phyloP scores from a whole-genome alignment of 1,284 basidiomycete genomes.

The Gymnopus androsaceus region DNA sequence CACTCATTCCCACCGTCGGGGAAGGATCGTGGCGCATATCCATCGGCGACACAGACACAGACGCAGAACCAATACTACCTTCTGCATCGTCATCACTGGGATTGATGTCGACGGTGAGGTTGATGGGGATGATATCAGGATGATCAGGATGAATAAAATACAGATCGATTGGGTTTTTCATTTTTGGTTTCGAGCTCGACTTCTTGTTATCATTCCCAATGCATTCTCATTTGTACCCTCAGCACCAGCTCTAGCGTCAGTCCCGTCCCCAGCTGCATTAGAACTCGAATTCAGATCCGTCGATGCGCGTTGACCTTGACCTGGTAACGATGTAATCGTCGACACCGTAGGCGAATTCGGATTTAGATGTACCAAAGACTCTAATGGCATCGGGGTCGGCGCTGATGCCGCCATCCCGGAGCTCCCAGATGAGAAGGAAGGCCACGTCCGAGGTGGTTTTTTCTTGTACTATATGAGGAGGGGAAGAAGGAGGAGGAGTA shows the following conservation, averaged over 20 bases:
- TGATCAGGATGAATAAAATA: slow-evolving; percentile 33
- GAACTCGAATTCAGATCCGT: no score
- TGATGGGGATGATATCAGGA: slow-evolving; percentile 21
- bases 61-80: slow-evolving; percentile 6
- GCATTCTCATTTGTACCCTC: no score
- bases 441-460: slow-evolving; percentile 7
- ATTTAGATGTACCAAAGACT: slow-evolving; percentile 64
- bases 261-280: no score
- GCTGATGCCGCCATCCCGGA: no score
- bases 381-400: slow-evolving; percentile 55
- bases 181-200: slow-evolving; percentile 21
- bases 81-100: no score
- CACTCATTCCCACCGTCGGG: no score
- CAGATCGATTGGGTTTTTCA: slow-evolving; percentile 42
- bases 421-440: slow-evolving; percentile 21
- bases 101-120: slow-evolving; percentile 20
- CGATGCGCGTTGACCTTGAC: neutral
- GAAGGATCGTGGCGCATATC: no score
- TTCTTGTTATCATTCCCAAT: no score
- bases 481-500: no score
- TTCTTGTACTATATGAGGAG: slow-evolving; percentile 16
- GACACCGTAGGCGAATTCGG: slow-evolving; percentile 51
- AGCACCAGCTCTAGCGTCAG: no score
- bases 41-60: no score
- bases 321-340: neutral